Percentiles rank a stretch among this genome's conserved stretches.
These are phyloP conservation scores for Kentomonas sorsogonicus DNA, from an alignment of 208 protist species.

Conservation along the genomic window DNA sequence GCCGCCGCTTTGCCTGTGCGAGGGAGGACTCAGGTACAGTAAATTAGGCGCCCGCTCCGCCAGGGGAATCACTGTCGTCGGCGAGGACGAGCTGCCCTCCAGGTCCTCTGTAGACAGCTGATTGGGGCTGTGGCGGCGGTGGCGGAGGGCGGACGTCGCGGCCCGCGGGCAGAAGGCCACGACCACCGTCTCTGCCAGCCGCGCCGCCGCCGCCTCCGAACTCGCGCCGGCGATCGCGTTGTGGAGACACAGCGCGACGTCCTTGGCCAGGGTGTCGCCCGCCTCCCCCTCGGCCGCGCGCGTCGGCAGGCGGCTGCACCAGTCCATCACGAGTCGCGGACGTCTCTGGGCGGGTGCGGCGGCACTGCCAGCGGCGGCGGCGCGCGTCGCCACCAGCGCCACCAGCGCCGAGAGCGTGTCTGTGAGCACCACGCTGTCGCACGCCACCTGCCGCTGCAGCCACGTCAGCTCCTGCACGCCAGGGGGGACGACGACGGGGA, in stretches of 20 bases:
- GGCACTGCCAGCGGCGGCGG: conserved; percentile 12
- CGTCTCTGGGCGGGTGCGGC: not conserved
- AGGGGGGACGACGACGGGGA: too few species aligned
- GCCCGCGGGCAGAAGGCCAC: conserved; percentile 12
- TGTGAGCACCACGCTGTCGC: conserved; percentile 39
- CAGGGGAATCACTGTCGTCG: not conserved
- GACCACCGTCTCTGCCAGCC: not conserved
- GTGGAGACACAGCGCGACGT: conserved; percentile 27
- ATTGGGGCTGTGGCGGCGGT: not conserved
- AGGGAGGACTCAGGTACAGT: not conserved
- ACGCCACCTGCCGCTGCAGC: conserved; percentile 76
- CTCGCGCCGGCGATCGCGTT: not conserved
- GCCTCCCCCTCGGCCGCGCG: not conserved
- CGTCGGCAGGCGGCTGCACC: too few species aligned
- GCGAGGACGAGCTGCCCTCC: not conserved
- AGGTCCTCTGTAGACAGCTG: not conserved
- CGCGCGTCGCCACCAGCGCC: conserved; percentile 24
- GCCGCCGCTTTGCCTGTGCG: too few species aligned
- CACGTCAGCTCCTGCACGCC: conserved; percentile 62
- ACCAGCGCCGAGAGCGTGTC: conserved; percentile 40
- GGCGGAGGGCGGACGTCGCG: not conserved
- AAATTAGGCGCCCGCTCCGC: conserved; percentile 1
- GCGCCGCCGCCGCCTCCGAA: too few species aligned
- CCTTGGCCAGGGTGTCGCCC: conserved; percentile 14
- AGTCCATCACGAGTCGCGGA: conserved; percentile 6